Evolutionary conservation across 176 grass and related monocot species (phyloP).

Genomic region (Bonia amplexicaulis): DNA sequence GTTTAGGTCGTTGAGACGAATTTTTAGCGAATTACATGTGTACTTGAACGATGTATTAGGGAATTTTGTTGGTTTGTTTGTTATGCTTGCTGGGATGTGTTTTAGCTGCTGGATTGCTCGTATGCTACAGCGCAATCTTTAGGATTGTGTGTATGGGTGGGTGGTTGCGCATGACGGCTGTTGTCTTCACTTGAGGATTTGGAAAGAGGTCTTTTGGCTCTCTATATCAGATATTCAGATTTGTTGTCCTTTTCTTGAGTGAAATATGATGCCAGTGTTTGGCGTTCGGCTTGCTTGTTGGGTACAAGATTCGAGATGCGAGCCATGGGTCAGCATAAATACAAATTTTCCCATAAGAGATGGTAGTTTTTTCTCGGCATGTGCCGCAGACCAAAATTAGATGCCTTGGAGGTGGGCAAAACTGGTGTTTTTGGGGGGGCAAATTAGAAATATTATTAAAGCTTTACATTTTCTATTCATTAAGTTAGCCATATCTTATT

Average conservation of each 20-base stretch:
- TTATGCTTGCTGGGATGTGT: background rate
- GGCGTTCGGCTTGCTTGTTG: background rate
- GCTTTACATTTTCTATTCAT: background rate
- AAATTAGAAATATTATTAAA: background rate
- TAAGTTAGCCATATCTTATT: background rate
- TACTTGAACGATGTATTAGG: background rate
- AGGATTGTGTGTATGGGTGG: background rate
- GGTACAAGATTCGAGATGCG: background rate
- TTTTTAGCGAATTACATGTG: background rate
- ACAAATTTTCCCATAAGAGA: background rate
- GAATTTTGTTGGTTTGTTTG: background rate
- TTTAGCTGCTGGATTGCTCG: constrained; percentile 1
- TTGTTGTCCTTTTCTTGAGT: constrained; percentile 28
- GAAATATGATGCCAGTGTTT: background rate
- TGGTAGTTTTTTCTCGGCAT: background rate
- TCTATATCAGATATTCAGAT: background rate
- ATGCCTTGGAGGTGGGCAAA: background rate
- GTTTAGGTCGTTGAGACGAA: background rate
- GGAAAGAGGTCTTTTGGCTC: background rate
- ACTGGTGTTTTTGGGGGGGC: background rate
- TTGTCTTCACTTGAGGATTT: constrained; percentile 16
- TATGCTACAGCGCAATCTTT: background rate
- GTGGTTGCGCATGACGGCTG: background rate
- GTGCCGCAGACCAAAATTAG: background rate
- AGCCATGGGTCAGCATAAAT: background rate